Evolutionary conservation across 202 grass and related monocot species (phyloP).

Genomic region (Setaria viridis): DNA sequence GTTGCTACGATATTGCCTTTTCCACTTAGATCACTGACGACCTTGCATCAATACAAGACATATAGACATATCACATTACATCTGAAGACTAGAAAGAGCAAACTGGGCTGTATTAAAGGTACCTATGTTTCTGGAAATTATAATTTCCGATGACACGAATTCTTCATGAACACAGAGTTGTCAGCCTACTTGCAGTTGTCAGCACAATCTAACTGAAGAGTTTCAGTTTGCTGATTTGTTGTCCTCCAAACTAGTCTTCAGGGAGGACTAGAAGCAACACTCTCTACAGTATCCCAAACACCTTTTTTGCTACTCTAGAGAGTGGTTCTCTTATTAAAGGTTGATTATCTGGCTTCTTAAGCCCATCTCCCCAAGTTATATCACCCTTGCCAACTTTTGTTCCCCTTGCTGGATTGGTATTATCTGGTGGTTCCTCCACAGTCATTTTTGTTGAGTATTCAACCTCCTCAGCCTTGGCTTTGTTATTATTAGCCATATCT

Average conservation of each 20-base stretch:
- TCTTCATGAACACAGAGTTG: not conserved
- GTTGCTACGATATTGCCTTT: not conserved
- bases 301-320: slow-evolving; percentile 62
- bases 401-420: slow-evolving; percentile 1
- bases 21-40: not conserved
- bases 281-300: slow-evolving; percentile 67
- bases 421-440: not conserved
- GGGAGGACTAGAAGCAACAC: not conserved
- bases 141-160: not conserved
- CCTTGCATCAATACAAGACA: not conserved
- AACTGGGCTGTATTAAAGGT: not conserved
- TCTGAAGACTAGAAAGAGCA: not conserved
- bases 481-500: slow-evolving; percentile 37
- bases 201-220: not conserved
- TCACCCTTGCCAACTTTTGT: slow-evolving; percentile 1
- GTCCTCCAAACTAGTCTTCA: not conserved
- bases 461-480: not conserved
- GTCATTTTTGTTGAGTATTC: slow-evolving; percentile 42
- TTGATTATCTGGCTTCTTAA: slow-evolving; percentile 31
- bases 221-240: slow-evolving; percentile 6
- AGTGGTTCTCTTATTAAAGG: slow-evolving; percentile 48
- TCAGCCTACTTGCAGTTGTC: not conserved
- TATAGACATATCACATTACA: not conserved
- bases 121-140: slow-evolving; percentile 7
- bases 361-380: slow-evolving; percentile 38